phyloP scores from a whole-genome alignment of 2,329 filamentous ascomycete genomes.

The Pseudopyricularia cyperi region DNA sequence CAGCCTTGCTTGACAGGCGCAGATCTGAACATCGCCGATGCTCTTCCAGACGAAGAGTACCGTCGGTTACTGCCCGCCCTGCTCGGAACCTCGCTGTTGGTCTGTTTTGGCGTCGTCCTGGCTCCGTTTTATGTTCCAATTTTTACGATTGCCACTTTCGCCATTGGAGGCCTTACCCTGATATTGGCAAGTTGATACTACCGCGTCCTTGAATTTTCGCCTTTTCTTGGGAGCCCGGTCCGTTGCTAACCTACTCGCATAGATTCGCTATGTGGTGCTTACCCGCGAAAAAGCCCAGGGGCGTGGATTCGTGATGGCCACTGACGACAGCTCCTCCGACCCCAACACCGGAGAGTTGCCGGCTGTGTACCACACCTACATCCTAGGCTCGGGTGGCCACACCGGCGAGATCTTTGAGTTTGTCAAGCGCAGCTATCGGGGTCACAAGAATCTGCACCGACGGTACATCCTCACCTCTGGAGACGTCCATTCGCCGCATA shows the following conservation, averaged over 20 bases:
- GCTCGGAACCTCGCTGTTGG: neutral
- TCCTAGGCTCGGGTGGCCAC: constrained; percentile 88
- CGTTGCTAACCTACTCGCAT: neutral
- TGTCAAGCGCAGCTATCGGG: constrained; percentile 47
- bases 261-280: constrained; percentile 6
- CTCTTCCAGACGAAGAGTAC: neutral
- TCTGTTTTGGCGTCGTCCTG: neutral
- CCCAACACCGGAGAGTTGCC: constrained; percentile 9
- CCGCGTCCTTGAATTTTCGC: neutral
- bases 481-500: constrained; percentile 56
- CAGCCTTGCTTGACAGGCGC: neutral
- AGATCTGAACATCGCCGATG: constrained; percentile 1
- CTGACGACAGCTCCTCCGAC: constrained; percentile 2
- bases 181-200: neutral
- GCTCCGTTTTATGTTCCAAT: neutral
- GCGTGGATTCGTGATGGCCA: constrained; percentile 5
- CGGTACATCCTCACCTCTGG: constrained; percentile 73
- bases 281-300: neutral
- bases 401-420: constrained; percentile 90
- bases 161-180: neutral
- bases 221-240: neutral
- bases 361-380: constrained; percentile 52
- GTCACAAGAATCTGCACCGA: constrained; percentile 44
- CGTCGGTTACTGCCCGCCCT: neutral
- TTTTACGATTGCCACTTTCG: neutral